Evolutionary conservation across 2,329 filamentous ascomycete species (phyloP).

Genomic region (Ophioceras dolichostomum): DNA sequence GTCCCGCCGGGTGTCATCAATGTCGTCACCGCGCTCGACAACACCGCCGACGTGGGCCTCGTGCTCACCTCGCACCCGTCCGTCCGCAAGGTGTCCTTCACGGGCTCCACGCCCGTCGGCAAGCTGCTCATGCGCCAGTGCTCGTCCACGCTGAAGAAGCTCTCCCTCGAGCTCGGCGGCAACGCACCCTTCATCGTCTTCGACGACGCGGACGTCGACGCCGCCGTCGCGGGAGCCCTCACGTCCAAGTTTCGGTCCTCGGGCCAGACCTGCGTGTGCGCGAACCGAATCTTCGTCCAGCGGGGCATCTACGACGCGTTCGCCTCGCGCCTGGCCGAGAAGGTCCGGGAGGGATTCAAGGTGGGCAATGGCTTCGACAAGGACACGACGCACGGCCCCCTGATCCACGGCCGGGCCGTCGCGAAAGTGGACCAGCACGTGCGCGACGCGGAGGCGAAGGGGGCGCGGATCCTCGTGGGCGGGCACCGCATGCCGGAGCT

Average conservation of each 20-base stretch:
- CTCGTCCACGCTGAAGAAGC: slow-evolving; percentile 66
- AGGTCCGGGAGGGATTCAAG: slow-evolving; percentile 57
- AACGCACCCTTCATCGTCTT: slow-evolving; percentile 97
- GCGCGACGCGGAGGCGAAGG: slow-evolving; percentile 64
- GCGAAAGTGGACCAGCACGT: slow-evolving; percentile 72
- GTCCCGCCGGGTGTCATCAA: slow-evolving; percentile 88
- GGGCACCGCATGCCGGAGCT: slow-evolving; percentile 63
- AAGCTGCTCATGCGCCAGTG: slow-evolving; percentile 83
- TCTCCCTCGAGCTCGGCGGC: slow-evolving; percentile 83
- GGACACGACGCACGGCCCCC: slow-evolving; percentile 63
- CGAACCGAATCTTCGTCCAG: slow-evolving; percentile 75
- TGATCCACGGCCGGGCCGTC: slow-evolving; percentile 76
- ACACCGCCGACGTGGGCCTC: slow-evolving; percentile 70
- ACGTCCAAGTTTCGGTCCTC: slow-evolving; percentile 86
- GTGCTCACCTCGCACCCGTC: slow-evolving; percentile 63
- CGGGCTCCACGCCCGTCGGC: slow-evolving; percentile 60
- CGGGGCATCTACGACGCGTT: slow-evolving; percentile 68
- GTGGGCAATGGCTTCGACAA: slow-evolving; percentile 64
- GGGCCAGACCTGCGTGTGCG: slow-evolving; percentile 91
- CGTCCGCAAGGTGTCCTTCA: slow-evolving; percentile 88
- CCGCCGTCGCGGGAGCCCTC: slow-evolving; percentile 72
- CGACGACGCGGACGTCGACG: slow-evolving; percentile 82
- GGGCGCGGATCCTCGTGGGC: slow-evolving; percentile 61
- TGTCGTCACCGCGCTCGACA: slow-evolving; percentile 66
- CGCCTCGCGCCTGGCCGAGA: slow-evolving; percentile 52